phyloP scores from a whole-genome alignment of 2,329 filamentous ascomycete genomes.

The Alternaria longipes region DNA sequence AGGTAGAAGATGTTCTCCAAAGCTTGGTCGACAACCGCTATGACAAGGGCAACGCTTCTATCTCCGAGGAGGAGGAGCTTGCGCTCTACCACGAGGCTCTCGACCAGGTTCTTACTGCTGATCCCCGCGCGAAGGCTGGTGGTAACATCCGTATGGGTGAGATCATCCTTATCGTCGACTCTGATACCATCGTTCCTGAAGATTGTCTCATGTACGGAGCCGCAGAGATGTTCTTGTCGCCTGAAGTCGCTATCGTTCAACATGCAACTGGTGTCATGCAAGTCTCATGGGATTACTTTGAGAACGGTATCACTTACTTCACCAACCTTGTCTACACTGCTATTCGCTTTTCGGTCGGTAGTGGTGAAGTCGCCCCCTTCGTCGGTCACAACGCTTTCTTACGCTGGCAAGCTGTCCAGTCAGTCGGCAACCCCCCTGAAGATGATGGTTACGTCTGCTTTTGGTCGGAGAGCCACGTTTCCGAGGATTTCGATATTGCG shows the following conservation, averaged over 20 bases:
- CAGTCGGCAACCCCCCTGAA: conserved; percentile 57
- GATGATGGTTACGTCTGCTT: conserved; percentile 69
- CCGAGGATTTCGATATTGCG: conserved; percentile 78
- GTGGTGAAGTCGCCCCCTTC: conserved; percentile 75
- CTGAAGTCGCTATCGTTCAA: conserved; percentile 80
- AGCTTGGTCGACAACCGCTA: conserved; percentile 55
- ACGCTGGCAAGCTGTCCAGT: conserved; percentile 71
- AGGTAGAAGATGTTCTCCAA: conserved; percentile 68
- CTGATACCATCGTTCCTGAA: conserved; percentile 57
- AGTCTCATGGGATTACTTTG: conserved; percentile 74
- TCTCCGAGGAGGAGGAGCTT: conserved; percentile 50
- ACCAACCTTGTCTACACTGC: conserved; percentile 78
- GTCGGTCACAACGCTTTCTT: conserved; percentile 80
- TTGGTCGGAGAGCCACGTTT: conserved; percentile 80
- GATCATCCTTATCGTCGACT: conserved; percentile 71
- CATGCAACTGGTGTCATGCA: conserved; percentile 75
- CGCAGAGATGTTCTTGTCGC: conserved; percentile 81
- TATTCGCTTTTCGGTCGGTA: conserved; percentile 73
- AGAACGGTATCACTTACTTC: conserved; percentile 79
- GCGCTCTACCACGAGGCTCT: conserved; percentile 49
- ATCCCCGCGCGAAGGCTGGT: conserved; percentile 75
- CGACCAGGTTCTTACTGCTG: conserved; percentile 72
- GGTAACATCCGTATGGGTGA: conserved; percentile 86
- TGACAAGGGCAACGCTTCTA: conserved; percentile 22
- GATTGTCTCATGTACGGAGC: conserved; percentile 82